Conservation (phyloP, 192 early-diverging fungal species). For the Linnemannia schmuckeri region DNA sequence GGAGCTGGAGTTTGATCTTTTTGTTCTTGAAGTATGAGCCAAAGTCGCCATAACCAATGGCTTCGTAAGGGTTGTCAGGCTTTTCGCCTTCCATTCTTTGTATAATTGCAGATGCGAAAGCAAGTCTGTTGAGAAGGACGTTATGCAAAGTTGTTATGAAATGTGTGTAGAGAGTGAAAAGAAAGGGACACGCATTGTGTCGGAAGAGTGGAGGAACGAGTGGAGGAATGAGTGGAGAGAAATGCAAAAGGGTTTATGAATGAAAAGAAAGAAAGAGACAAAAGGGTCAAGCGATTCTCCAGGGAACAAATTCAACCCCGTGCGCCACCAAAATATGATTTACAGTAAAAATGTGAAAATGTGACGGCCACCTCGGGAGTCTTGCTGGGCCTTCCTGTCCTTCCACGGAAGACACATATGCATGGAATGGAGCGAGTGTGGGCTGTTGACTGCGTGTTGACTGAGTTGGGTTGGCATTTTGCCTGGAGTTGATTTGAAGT, state of each 20-base stretch:
- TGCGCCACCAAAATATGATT: not conserved
- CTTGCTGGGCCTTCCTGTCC: not conserved
- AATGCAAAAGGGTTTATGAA: not conserved
- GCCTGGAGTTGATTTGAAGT: too few species aligned
- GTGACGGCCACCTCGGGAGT: not conserved
- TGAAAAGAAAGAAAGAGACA: not conserved
- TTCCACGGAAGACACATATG: not conserved
- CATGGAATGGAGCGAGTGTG: too few species aligned
- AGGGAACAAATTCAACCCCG: not conserved
- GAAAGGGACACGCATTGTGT: not conserved
- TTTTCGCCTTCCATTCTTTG: constrained; percentile 28
- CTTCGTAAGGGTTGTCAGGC: constrained; percentile 58
- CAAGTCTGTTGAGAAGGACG: not conserved
- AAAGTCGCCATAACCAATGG: constrained; percentile 64
- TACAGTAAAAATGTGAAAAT: too few species aligned
- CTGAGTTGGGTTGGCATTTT: too few species aligned
- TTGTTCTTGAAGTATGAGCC: constrained; percentile 64
- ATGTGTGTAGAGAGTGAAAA: not conserved
- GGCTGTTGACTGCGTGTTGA: not conserved
- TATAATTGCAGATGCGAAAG: not conserved
- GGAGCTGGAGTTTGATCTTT: constrained; percentile 61
- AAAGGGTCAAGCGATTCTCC: not conserved
- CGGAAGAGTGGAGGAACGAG: not conserved
- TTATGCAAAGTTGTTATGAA: not conserved
- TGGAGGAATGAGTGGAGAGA: not conserved